Percentiles rank a stretch among this genome's conserved stretches.
phyloP scores from a whole-genome alignment of 2,329 filamentous ascomycete species.

The Botryotinia globosa region DNA sequence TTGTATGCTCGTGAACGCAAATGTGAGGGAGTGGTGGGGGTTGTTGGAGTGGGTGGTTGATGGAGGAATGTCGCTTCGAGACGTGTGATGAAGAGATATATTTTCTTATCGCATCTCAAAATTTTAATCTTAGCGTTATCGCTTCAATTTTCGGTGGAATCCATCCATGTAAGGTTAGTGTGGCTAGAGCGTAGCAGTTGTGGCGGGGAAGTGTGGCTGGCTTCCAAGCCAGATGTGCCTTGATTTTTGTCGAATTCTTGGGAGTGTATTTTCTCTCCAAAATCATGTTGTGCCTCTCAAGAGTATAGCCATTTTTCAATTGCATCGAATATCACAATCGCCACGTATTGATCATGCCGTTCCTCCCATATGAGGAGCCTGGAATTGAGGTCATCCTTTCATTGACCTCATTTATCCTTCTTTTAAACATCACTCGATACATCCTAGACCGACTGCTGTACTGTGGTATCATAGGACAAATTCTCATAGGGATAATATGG shows the following conservation, averaged over 20 bases:
- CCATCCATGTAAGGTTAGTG: not conserved
- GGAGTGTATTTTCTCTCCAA: not conserved
- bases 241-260: not conserved
- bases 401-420: conserved; percentile 58
- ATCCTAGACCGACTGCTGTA: conserved; percentile 59
- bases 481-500: conserved; percentile 68
- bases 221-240: not conserved
- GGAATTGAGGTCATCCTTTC: conserved; percentile 57
- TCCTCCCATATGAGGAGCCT: conserved; percentile 61
- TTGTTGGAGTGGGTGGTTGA: not conserved
- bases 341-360: conserved; percentile 26
- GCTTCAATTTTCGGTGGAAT: not conserved
- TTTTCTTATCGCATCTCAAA: conserved; percentile 20
- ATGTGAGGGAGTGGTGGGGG: not conserved
- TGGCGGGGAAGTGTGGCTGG: not conserved
- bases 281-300: not conserved
- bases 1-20: not conserved
- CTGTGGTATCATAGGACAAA: conserved; percentile 70
- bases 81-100: conserved; percentile 13
- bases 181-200: not conserved
- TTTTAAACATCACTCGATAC: conserved; percentile 58
- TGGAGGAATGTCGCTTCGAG: not conserved
- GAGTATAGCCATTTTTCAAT: not conserved
- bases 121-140: conserved; percentile 19
- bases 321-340: not conserved